Conservation (phyloP, 306 rosid species). For the Mimosa pudica region DNA sequence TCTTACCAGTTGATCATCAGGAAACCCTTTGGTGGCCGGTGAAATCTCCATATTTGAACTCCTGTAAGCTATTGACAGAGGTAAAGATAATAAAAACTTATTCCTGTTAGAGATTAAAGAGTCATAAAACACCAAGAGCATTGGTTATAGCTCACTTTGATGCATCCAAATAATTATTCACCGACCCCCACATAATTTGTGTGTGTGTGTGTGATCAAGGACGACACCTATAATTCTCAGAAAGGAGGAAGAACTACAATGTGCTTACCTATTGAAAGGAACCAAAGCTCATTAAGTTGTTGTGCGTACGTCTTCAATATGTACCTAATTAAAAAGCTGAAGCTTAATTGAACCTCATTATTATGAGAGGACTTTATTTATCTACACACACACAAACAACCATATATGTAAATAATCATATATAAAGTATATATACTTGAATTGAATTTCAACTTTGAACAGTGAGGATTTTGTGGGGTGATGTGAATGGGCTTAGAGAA, state of each 20-base stretch:
- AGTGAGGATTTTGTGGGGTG: conserved; percentile 36
- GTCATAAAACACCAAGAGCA: conserved; percentile 3
- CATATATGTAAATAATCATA: no score
- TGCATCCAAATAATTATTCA: not conserved
- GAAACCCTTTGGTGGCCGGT: conserved; percentile 47
- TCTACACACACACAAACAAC: no score
- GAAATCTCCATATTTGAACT: conserved; percentile 60
- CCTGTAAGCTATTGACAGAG: conserved; percentile 19
- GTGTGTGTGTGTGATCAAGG: not conserved
- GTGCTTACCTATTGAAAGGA: conserved; percentile 43
- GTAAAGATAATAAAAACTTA: conserved; percentile 15
- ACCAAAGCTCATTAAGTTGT: conserved; percentile 10
- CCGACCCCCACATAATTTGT: not conserved
- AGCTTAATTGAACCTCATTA: conserved; percentile 37
- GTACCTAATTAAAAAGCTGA: not conserved
- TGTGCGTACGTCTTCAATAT: not conserved
- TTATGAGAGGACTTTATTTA: conserved; percentile 22
- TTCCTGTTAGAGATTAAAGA: conserved; percentile 34
- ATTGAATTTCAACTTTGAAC: conserved; percentile 28
- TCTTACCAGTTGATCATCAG: conserved; percentile 63
- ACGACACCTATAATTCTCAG: not conserved
- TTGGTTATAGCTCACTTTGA: not conserved
- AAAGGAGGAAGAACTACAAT: not conserved
- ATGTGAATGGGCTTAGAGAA: conserved; percentile 44
- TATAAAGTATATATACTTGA: not conserved